phyloP scores from a whole-genome alignment of 176 grass and related monocot genomes.

The Rhynchospora breviuscula region DNA sequence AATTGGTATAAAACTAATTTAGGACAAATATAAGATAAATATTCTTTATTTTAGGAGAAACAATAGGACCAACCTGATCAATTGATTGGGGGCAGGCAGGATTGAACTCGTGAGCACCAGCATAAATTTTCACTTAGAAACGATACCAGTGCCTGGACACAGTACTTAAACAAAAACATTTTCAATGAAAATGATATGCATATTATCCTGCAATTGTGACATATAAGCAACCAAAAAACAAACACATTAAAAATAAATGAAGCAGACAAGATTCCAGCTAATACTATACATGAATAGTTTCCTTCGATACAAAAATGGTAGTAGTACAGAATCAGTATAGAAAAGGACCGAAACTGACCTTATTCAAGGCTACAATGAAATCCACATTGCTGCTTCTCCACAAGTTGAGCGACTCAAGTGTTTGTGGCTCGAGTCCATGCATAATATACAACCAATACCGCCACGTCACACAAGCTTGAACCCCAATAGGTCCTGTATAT shows the following conservation, averaged over 20 bases:
- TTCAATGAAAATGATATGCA: background rate
- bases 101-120: too few species aligned
- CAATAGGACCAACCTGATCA: too few species aligned
- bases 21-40: too few species aligned
- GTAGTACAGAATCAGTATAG: background rate
- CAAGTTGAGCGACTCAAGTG: constrained; percentile 52
- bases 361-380: constrained; percentile 67
- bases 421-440: constrained; percentile 57
- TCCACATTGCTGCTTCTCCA: constrained; percentile 37
- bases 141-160: too few species aligned
- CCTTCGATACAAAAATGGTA: background rate
- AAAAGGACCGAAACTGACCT: constrained; percentile 23
- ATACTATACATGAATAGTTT: background rate
- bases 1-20: too few species aligned
- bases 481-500: too few species aligned
- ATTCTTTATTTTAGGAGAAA: too few species aligned
- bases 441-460: constrained; percentile 65
- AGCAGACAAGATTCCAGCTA: background rate
- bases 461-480: constrained; percentile 59
- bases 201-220: background rate
- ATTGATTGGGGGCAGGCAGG: too few species aligned
- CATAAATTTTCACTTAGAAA: too few species aligned
- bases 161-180: background rate
- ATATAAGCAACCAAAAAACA: background rate
- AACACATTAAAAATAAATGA: background rate